Percentiles rank a stretch among this genome's conserved stretches.
Evolutionary conservation across 2,329 filamentous ascomycete species (phyloP).

Genomic region (Fusarium newnesense): DNA sequence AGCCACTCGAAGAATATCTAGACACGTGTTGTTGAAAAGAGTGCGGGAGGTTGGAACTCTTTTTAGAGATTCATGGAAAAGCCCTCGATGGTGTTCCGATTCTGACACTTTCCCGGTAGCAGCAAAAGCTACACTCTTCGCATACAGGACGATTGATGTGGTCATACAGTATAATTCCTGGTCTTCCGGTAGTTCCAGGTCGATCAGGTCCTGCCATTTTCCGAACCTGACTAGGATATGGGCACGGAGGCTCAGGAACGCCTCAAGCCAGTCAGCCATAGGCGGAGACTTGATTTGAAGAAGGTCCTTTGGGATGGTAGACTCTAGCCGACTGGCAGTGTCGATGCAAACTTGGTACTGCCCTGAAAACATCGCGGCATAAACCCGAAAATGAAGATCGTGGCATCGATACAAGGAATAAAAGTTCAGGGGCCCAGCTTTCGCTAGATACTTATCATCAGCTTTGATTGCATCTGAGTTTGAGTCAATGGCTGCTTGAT

Average conservation of each 20-base stretch:
- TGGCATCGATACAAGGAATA: conserved; percentile 82
- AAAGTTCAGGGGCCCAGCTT: conserved; percentile 73
- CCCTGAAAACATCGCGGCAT: conserved; percentile 81
- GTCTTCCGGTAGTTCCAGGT: conserved; percentile 67
- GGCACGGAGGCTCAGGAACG: conserved; percentile 72
- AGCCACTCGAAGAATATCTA: conserved; percentile 70
- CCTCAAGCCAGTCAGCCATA: conserved; percentile 84
- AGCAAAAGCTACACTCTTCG: conserved; percentile 65
- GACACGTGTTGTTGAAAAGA: conserved; percentile 53
- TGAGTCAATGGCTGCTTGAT: conserved; percentile 71
- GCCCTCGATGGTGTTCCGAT: conserved; percentile 50
- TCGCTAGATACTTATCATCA: conserved; percentile 72
- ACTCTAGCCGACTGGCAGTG: conserved; percentile 68
- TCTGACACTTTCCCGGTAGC: conserved; percentile 76
- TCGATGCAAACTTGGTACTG: conserved; percentile 71
- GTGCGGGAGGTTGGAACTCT: conserved; percentile 66
- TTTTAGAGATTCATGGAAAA: conserved; percentile 63
- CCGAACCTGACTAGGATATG: conserved; percentile 81
- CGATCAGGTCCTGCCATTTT: conserved; percentile 73
- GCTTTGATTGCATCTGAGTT: conserved; percentile 74
- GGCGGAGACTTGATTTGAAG: conserved; percentile 73
- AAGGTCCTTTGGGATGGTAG: conserved; percentile 69
- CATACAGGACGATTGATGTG: not conserved
- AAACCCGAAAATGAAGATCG: conserved; percentile 79
- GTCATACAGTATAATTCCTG: conserved; percentile 73